Evolutionary conservation across 2,329 filamentous ascomycete genomes (phyloP).

Genomic region (Colletotrichum aenigma): DNA sequence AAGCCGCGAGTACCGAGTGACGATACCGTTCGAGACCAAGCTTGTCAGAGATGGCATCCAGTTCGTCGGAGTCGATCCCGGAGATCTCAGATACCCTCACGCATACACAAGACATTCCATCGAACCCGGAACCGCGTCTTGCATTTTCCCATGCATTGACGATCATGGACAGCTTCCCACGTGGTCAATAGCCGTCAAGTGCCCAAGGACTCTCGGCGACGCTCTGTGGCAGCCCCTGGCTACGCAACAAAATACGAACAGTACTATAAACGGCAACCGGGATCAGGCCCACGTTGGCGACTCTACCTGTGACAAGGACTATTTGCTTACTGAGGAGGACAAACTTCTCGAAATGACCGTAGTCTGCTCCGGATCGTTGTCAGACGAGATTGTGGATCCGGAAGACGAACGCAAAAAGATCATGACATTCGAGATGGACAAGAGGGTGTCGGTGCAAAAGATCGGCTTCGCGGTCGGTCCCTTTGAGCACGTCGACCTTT

Average conservation of each 20-base stretch:
- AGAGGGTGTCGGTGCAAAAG: slow-evolving; percentile 82
- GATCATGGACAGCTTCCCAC: slow-evolving; percentile 79
- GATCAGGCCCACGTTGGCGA: slow-evolving; percentile 41
- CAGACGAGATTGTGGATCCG: slow-evolving; percentile 80
- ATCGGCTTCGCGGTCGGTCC: slow-evolving; percentile 94
- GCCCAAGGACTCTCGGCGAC: slow-evolving; percentile 85
- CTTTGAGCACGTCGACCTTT: slow-evolving; percentile 90
- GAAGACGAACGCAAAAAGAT: slow-evolving; percentile 84
- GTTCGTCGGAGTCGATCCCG: slow-evolving; percentile 83
- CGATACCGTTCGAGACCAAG: slow-evolving; percentile 78
- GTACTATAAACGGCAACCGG: slow-evolving; percentile 30
- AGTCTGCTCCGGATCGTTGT: slow-evolving; percentile 87
- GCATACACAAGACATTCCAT: slow-evolving; percentile 85
- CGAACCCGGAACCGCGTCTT: slow-evolving; percentile 79
- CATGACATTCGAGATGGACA: slow-evolving; percentile 79
- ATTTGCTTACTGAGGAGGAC: slow-evolving; percentile 72
- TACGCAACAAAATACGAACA: slow-evolving; percentile 40
- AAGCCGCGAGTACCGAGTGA: slow-evolving; percentile 59
- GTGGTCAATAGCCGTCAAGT: slow-evolving; percentile 89
- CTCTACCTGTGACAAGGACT: slow-evolving; percentile 43
- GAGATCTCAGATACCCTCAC: slow-evolving; percentile 86
- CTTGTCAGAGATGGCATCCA: slow-evolving; percentile 86
- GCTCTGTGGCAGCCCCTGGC: slow-evolving; percentile 57
- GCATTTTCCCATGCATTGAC: slow-evolving; percentile 93
- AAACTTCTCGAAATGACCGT: slow-evolving; percentile 88